phyloP scores from a whole-genome alignment of 352 stramenopile genomes.

The Phytophthora sp. region DNA sequence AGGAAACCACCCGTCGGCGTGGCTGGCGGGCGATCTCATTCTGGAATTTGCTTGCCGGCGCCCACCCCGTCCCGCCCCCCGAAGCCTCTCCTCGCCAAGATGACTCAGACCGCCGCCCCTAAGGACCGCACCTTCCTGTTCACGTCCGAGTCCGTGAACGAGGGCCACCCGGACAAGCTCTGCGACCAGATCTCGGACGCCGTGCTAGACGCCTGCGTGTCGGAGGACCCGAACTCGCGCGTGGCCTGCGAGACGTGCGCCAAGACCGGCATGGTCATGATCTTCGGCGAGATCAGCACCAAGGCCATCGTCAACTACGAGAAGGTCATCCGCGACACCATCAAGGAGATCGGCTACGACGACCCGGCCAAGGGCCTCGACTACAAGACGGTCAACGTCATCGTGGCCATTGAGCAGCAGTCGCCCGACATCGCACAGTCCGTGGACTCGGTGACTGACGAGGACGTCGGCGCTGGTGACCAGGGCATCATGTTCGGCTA shows the following conservation, averaged over 20 bases:
- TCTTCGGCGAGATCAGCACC: constrained; percentile 99
- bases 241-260: constrained; percentile 99
- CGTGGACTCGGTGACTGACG: constrained; percentile 96
- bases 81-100: constrained; percentile 30
- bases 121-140: constrained; percentile 93
- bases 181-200: constrained; percentile 99
- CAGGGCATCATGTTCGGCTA: constrained; percentile 96
- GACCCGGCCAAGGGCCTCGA: constrained; percentile 99
- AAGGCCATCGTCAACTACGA: constrained; percentile 99
- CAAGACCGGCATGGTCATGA: constrained; percentile 99
- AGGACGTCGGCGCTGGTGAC: constrained; percentile 98
- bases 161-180: constrained; percentile 99
- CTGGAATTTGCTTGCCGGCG: constrained; percentile 54
- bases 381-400: constrained; percentile 99
- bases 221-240: constrained; percentile 97
- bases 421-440: constrained; percentile 99
- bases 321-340: constrained; percentile 98
- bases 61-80: too few species aligned
- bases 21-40: constrained; percentile 42
- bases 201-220: constrained; percentile 98
- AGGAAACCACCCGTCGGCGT: constrained; percentile 15
- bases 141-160: constrained; percentile 99
- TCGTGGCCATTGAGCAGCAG: constrained; percentile 99
- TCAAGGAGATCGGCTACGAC: constrained; percentile 99
- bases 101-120: constrained; percentile 62